These are phyloP conservation scores for Zanthoxylum bungeanum DNA, from an alignment of 345 rosid species.

Conservation along the genomic window DNA sequence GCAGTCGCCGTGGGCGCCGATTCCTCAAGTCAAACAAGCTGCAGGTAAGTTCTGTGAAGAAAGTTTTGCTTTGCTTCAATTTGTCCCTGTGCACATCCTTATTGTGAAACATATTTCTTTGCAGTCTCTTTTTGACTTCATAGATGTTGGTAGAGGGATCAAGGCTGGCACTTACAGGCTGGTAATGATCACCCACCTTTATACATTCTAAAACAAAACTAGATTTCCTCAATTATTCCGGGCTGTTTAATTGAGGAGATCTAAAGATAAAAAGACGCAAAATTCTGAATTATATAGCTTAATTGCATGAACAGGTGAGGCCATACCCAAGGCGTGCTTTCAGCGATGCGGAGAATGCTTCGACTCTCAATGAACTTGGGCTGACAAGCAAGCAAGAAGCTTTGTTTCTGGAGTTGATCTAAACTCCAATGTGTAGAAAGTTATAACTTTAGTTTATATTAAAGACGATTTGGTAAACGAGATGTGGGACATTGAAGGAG, in stretches of 20 bases:
- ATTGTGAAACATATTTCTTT: constrained; percentile 18
- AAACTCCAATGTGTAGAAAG: constrained; percentile 18
- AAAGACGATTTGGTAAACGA: constrained; percentile 4
- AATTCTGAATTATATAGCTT: not conserved
- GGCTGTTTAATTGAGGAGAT: not conserved
- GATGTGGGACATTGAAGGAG: constrained; percentile 1
- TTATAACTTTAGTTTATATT: not conserved
- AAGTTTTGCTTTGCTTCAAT: not conserved
- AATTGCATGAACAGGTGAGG: constrained; percentile 68
- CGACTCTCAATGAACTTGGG: constrained; percentile 80
- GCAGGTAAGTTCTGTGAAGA: constrained; percentile 43
- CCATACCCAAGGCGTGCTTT: constrained; percentile 97
- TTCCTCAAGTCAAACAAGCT: constrained; percentile 79
- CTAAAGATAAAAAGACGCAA: not conserved
- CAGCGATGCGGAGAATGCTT: constrained; percentile 63
- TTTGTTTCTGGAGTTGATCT: constrained; percentile 82
- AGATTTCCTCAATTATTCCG: not conserved
- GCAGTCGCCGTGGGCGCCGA: constrained; percentile 86
- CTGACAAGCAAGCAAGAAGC: constrained; percentile 96
- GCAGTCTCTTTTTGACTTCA: constrained; percentile 92
- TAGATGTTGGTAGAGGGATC: constrained; percentile 80
- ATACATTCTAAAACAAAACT: not conserved
- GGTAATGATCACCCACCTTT: constrained; percentile 43
- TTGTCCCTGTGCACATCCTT: not conserved
- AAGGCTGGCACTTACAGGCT: constrained; percentile 88